A percentile compares a stretch with the other conserved stretches of the same genome.
phyloP scores from a whole-genome alignment of 148 eudicot species.

The Persicaria maculosa region DNA sequence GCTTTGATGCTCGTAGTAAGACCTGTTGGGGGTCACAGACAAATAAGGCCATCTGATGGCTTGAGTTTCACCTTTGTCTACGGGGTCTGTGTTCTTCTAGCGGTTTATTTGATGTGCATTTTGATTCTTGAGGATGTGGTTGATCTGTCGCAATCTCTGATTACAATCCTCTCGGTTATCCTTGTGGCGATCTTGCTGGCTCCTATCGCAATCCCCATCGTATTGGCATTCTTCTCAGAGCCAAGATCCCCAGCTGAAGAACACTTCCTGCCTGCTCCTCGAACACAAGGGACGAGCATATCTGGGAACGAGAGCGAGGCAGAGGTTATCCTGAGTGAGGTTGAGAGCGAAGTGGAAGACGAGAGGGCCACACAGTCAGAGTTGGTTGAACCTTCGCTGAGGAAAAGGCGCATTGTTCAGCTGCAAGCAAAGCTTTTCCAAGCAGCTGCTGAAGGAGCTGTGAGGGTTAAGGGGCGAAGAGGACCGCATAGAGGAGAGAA shows the following conservation, averaged over 20 bases:
- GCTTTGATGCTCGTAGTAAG: conserved; percentile 45
- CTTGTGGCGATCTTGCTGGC: conserved; percentile 32
- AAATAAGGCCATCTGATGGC: conserved; percentile 46
- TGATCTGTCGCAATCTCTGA: conserved; percentile 22
- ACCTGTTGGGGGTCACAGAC: conserved; percentile 56
- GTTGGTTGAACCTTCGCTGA: conserved; percentile 17
- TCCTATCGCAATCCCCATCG: conserved; percentile 38
- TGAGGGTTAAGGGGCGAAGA: conserved; percentile 38
- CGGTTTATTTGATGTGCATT: conserved; percentile 35
- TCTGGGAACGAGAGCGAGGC: conserved; percentile 14
- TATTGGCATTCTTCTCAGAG: conserved; percentile 25
- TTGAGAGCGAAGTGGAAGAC: conserved; percentile 37
- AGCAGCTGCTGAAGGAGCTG: conserved; percentile 64
- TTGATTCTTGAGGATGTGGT: conserved; percentile 36
- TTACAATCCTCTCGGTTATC: conserved; percentile 22
- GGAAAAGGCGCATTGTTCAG: conserved; percentile 38
- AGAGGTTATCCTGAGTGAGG: conserved; percentile 45
- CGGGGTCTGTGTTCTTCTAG: conserved; percentile 36
- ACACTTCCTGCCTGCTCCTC: conserved; percentile 29
- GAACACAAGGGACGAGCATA: conserved; percentile 20
- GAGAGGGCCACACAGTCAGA: conserved; percentile 25
- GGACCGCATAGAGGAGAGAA: conserved; percentile 52
- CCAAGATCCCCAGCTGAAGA: conserved; percentile 29
- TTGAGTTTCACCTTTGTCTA: conserved; percentile 39
- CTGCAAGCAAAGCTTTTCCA: conserved; percentile 48